These are phyloP conservation scores for Suillus brevipes DNA, from an alignment of 768 basidiomycete genomes.

Conservation along the genomic window DNA sequence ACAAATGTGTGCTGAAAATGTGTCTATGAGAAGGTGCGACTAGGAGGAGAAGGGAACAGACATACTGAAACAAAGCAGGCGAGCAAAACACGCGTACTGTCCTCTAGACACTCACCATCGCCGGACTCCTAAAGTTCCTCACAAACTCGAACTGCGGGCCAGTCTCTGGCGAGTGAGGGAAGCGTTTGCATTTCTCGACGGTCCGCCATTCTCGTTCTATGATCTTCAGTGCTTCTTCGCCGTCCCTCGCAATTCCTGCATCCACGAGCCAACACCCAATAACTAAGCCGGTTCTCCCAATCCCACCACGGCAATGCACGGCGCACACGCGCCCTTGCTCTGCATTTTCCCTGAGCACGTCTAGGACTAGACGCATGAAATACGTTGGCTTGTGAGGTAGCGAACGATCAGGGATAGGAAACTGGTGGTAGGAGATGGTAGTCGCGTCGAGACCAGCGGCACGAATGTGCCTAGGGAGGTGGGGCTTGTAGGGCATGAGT, in stretches of 20 bases:
- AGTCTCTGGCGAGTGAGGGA: constrained; percentile 78
- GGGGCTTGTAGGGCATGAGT: constrained; percentile 62
- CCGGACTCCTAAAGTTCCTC: constrained; percentile 44
- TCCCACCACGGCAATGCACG: constrained; percentile 80
- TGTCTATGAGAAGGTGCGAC: background rate
- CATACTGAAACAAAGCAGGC: background rate
- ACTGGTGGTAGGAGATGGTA: constrained; percentile 72
- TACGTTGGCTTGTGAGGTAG: constrained; percentile 55
- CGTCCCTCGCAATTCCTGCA: constrained; percentile 58
- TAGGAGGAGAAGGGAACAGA: background rate
- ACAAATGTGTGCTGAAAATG: background rate
- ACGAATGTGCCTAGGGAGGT: constrained; percentile 53
- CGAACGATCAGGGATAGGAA: constrained; percentile 74
- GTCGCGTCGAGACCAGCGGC: constrained; percentile 54
- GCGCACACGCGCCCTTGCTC: constrained; percentile 59
- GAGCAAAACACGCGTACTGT: background rate
- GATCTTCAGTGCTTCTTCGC: constrained; percentile 61
- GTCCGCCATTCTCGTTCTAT: constrained; percentile 71
- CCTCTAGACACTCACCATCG: background rate
- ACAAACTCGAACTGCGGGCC: constrained; percentile 80
- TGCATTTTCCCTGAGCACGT: constrained; percentile 61
- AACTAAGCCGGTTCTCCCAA: constrained; percentile 64
- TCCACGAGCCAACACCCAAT: constrained; percentile 79
- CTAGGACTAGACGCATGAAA: constrained; percentile 59
- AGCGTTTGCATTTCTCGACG: constrained; percentile 76